Evolutionary conservation across 345 rosid genomes (phyloP).

Genomic region (Carallia brachiata): DNA sequence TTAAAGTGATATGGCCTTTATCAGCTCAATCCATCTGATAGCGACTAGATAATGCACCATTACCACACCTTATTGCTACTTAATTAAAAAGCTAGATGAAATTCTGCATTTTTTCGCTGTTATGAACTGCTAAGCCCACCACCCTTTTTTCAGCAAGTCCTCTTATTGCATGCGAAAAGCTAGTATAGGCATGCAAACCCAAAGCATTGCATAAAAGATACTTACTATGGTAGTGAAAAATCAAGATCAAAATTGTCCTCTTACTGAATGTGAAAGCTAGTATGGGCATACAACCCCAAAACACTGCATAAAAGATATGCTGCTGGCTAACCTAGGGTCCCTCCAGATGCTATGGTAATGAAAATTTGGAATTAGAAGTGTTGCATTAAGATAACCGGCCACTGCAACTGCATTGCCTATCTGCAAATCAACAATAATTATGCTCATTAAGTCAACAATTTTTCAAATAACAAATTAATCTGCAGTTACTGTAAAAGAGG

Average conservation of each 20-base stretch:
- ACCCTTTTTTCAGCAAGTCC: too few relatives aligned
- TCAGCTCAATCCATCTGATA: background rate
- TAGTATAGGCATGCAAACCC: background rate
- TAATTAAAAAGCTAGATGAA: background rate
- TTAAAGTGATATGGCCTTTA: background rate
- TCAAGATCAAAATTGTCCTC: conserved; percentile 61
- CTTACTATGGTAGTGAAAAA: conserved; percentile 80
- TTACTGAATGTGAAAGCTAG: too few relatives aligned
- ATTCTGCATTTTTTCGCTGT: background rate
- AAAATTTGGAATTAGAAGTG: conserved; percentile 87
- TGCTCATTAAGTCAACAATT: conserved; percentile 12
- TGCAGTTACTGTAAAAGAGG: background rate
- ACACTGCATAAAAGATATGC: background rate
- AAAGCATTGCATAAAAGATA: background rate
- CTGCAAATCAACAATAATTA: conserved; percentile 48
- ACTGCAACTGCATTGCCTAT: conserved; percentile 99
- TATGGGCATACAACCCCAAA: background rate
- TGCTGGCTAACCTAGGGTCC: conserved; percentile 80
- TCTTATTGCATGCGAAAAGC: too few relatives aligned
- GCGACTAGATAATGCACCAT: background rate
- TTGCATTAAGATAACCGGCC: conserved; percentile 98
- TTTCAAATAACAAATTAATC: conserved; percentile 2
- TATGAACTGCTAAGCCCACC: background rate
- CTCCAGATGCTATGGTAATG: conserved; percentile 98
- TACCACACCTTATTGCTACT: background rate